Evolutionary conservation across 2,329 filamentous ascomycete species (phyloP), one percentile per base, ranked within the genome.

Genomic region (Fusarium sterilihyphosum): DNA sequence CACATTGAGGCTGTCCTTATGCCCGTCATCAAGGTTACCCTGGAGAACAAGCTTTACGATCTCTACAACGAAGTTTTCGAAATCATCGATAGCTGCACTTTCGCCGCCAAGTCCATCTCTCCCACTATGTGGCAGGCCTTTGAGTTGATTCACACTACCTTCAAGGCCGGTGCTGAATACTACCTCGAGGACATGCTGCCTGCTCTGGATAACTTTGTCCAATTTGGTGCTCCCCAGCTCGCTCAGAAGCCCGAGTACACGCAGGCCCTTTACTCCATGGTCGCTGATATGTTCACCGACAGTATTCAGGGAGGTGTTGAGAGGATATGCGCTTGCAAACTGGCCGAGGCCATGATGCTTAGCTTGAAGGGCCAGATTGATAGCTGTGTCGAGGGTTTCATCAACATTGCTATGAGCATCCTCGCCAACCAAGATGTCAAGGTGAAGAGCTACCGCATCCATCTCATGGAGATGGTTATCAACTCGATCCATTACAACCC

Each of bases 111-210:
- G 87, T 90, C 91, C 67, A 98, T 99, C 77, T 98, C 96, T 3
- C 91, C 93, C 16, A 97, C 94, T 47, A 99, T 99, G 96, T 99
- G 96, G 96, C 92, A 96, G 83, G 96, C 96, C 5, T 99, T 99
- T 82, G 95, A 98, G 85, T 89, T 98, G 50, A 97, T 99, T 73
- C 96, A 98, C 84, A 91, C 94, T 75, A 98, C 96, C 2, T 99
- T 99, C 88, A 98, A 98, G 85, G 93, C 94, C 67, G 96, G 96
- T 46, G 96, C 96, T 41, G 96, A 99, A 86, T 90, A 98, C 52
- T 99, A 99, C 81, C 90, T 99, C 20, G 96, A 99, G 84, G 96
- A 99, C 78, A 99, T 99, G 96, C 91, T 99, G 22, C 96, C 96
- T 10, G 96, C 96, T 1, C 89, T 99, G 33, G 96, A 99, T 85